A percentile compares a stretch with the other conserved stretches of the same genome.
These are phyloP conservation scores for Nemania diffusa DNA, from an alignment of 2,329 filamentous ascomycete genomes.

Conservation along the genomic window DNA sequence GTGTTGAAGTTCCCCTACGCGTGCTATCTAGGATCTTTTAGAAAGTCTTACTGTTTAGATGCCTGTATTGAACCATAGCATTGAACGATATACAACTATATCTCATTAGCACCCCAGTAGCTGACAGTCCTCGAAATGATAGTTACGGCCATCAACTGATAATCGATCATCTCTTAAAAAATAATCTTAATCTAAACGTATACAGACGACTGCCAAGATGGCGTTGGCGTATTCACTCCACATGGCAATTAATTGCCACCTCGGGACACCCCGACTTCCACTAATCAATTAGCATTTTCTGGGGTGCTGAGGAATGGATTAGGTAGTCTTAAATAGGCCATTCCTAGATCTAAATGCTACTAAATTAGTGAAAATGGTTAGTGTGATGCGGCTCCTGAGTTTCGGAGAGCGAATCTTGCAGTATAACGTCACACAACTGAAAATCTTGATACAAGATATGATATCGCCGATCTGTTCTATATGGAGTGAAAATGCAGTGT, in stretches of 20 bases:
- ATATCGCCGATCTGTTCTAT: not conserved
- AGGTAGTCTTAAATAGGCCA: not conserved
- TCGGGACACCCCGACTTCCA: not conserved
- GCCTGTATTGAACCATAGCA: too few relatives aligned
- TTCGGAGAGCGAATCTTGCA: conserved; percentile 17
- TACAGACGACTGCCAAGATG: too few relatives aligned
- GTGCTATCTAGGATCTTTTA: too few relatives aligned
- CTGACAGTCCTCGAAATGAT: too few relatives aligned
- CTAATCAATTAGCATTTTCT: not conserved
- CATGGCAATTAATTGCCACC: not conserved
- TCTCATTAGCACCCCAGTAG: too few relatives aligned
- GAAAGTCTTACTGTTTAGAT: too few relatives aligned
- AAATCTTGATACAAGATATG: not conserved
- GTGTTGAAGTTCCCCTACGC: too few relatives aligned
- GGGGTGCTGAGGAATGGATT: not conserved
- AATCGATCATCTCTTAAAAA: too few relatives aligned
- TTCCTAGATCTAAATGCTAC: not conserved
- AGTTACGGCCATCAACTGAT: too few relatives aligned
- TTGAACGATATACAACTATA: too few relatives aligned
- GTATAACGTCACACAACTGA: not conserved
- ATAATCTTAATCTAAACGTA: too few relatives aligned
- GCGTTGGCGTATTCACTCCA: not conserved
- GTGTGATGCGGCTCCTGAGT: not conserved
- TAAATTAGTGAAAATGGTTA: not conserved
- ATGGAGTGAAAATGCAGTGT: not conserved